Evolutionary conservation across 2,329 filamentous ascomycete species (phyloP), one percentile per base, ranked within the genome.

Genomic region (Apiospora kogelbergensis): DNA sequence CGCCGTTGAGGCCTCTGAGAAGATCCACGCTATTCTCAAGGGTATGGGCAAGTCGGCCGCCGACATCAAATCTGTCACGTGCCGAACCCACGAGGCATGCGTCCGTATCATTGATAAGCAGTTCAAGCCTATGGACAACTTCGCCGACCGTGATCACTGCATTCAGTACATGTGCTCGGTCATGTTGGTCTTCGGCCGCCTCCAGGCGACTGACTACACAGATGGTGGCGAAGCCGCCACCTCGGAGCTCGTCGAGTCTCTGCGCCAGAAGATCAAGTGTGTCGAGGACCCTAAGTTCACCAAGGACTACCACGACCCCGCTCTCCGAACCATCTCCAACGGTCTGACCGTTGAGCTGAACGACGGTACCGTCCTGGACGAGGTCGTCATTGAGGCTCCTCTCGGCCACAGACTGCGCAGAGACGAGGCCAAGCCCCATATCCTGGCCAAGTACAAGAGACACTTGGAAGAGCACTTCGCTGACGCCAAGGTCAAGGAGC

Each of bases 31-130:
- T 81, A 90, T 93, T 82, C 90, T 99, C 73, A 91, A 92, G 81
- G 86, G 89, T 53, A 85, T 92, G 85, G 95, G 94, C 84, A 97
- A 98, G 88, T 93, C 91, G 67, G 94, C 95, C 69, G 92, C 91
- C 75, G 95, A 99, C 81, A 97, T 99, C 85, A 95, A 97, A 85
- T 88, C 88, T 71, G 89, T 99, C 77, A 94, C 92, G 75, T 97
- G 95, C 89, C 92, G 96, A 77, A 99, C 96, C 10, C 96, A 99
- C 85, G 96, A 99, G 84, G 96, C 96, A 70, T 98, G 96, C 85
- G 90, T 99, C 80, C 94, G 96, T 78, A 99, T 99, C 84, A 99
- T 99, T 78, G 96, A 99, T 89, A 99, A 99, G 89, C 96, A 99
- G 85, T 97, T 97, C 89, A 98, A 98, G 89, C 91, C 95, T 76